Percentiles rank a stretch among this genome's conserved stretches.
phyloP scores from a whole-genome alignment of 768 basidiomycete genomes.

The Rhodotorula toruloides region DNA sequence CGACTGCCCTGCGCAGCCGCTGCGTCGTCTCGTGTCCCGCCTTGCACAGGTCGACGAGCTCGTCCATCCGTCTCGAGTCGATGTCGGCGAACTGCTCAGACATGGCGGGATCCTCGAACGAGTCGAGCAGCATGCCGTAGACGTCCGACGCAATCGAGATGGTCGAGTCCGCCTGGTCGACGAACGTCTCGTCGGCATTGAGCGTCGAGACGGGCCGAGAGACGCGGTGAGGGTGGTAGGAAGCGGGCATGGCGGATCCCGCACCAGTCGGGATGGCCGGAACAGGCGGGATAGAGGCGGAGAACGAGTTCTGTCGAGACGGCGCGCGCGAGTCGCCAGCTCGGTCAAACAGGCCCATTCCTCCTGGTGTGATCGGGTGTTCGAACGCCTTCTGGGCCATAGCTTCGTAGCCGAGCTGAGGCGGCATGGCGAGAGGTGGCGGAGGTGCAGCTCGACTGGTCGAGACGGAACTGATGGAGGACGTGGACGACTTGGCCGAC shows the following conservation, averaged over 20 bases:
- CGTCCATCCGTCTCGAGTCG: slow-evolving; percentile 16
- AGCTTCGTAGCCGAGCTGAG: slow-evolving; percentile 15
- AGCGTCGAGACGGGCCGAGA: slow-evolving; percentile 32
- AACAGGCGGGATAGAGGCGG: not conserved
- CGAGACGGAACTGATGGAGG: not conserved
- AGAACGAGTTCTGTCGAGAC: not conserved
- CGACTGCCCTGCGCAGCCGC: slow-evolving; percentile 20
- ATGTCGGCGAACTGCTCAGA: not conserved
- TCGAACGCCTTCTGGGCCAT: slow-evolving; percentile 36
- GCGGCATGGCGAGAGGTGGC: slow-evolving; percentile 11
- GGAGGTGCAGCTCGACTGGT: not conserved
- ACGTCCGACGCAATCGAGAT: slow-evolving; percentile 32
- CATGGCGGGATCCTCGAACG: slow-evolving; percentile 22
- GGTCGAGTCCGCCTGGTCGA: slow-evolving; percentile 36
- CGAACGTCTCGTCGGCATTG: slow-evolving; percentile 34
- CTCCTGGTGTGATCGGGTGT: slow-evolving; percentile 36
- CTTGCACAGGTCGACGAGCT: slow-evolving; percentile 34
- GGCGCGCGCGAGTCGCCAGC: not conserved
- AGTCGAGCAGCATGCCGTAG: slow-evolving; percentile 38
- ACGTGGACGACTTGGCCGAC: not conserved
- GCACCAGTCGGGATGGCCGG: not conserved
- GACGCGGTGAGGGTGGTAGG: slow-evolving; percentile 16
- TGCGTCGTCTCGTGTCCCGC: slow-evolving; percentile 27
- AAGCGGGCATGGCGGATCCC: not conserved
- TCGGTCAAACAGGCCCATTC: slow-evolving; percentile 12